A percentile compares a stretch with the other conserved stretches of the same genome.
These are phyloP conservation scores for Penicillium longicatenatum DNA, from an alignment of 495 filamentous ascomycete genomes.

Conservation along the genomic window DNA sequence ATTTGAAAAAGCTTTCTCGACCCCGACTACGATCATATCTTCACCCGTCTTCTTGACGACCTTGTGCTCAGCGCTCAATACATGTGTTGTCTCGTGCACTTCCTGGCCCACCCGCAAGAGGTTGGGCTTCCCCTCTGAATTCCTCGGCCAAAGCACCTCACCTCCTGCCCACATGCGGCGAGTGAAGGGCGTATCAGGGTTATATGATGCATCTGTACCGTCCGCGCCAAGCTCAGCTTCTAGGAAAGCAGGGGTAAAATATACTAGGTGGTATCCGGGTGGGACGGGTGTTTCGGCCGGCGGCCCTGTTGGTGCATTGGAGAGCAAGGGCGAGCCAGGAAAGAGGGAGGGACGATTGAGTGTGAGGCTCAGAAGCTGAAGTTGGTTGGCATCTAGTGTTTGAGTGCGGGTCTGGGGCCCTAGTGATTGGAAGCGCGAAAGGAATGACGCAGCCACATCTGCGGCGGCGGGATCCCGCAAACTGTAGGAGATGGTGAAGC, in stretches of 20 bases:
- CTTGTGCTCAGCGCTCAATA: slow-evolving; percentile 55
- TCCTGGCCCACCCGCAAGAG: slow-evolving; percentile 53
- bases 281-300: slow-evolving; percentile 51
- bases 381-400: slow-evolving; percentile 57
- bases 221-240: slow-evolving; percentile 60
- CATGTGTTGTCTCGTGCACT: slow-evolving; percentile 57
- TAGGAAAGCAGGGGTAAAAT: slow-evolving; percentile 65
- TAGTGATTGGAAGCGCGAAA: slow-evolving; percentile 42
- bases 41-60: slow-evolving; percentile 53
- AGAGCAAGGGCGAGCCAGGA: slow-evolving; percentile 29
- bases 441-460: slow-evolving; percentile 45
- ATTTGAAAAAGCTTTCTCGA: slow-evolving; percentile 61
- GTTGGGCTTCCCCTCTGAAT: slow-evolving; percentile 35
- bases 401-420: slow-evolving; percentile 50
- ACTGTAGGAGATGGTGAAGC: slow-evolving; percentile 6
- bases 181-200: slow-evolving; percentile 62
- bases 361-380: slow-evolving; percentile 56
- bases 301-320: slow-evolving; percentile 26
- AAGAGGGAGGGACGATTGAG: slow-evolving; percentile 50
- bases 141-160: slow-evolving; percentile 52
- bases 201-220: slow-evolving; percentile 72
- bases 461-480: slow-evolving; percentile 17
- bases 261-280: slow-evolving; percentile 69
- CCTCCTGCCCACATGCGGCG: slow-evolving; percentile 84
- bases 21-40: slow-evolving; percentile 66